Evolutionary conservation across 2,329 filamentous ascomycete genomes (phyloP).

Genomic region (Sarocladiaceae sp.): DNA sequence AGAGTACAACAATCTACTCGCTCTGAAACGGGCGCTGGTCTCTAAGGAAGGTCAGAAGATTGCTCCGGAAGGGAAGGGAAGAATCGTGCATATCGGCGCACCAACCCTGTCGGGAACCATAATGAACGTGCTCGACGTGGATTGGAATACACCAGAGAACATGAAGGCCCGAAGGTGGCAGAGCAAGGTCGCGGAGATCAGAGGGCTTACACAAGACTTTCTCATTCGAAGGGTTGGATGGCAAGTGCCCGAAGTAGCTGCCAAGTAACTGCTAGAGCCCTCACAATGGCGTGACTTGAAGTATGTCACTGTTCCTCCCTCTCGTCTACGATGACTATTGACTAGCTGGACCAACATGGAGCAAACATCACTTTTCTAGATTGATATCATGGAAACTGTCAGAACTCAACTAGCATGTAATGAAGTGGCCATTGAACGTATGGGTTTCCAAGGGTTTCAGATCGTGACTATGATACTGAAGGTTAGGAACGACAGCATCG

Average conservation of each 20-base stretch:
- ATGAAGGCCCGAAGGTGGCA: background rate
- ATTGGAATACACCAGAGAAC: background rate
- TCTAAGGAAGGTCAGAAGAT: constrained; percentile 10
- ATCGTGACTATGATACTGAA: too few relatives aligned
- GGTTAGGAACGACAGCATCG: too few relatives aligned
- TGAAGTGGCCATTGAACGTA: too few relatives aligned
- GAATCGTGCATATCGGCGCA: constrained; percentile 19
- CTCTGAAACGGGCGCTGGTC: constrained; percentile 16
- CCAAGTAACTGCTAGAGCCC: too few relatives aligned
- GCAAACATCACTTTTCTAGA: too few relatives aligned
- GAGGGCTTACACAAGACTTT: constrained; percentile 3
- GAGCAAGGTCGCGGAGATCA: constrained; percentile 1
- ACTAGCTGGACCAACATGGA: too few relatives aligned
- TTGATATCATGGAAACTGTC: too few relatives aligned
- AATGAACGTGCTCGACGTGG: constrained; percentile 2
- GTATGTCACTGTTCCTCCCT: too few relatives aligned
- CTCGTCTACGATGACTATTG: too few relatives aligned
- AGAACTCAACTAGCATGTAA: too few relatives aligned
- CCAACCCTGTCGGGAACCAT: background rate
- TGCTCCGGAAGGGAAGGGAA: constrained; percentile 14
- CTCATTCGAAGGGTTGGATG: background rate
- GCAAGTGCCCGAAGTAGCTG: background rate
- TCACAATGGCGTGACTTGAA: too few relatives aligned
- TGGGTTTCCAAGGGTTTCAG: too few relatives aligned
- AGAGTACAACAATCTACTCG: constrained; percentile 20